These are phyloP conservation scores for Barnettozyma wickerhamii DNA, from an alignment of 805 yeast genomes.

Conservation along the genomic window DNA sequence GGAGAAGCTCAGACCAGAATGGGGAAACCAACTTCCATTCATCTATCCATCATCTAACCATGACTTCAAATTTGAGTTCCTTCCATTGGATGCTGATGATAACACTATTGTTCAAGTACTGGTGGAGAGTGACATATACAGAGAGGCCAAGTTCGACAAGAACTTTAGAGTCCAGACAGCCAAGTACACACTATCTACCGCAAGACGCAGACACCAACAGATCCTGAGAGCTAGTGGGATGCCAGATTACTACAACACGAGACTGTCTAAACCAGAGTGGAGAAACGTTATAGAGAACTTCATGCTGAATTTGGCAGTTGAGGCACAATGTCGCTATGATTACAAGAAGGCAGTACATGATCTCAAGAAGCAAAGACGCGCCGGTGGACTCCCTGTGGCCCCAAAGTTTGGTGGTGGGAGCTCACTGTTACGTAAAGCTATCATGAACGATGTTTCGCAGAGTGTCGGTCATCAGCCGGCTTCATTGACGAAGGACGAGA, in stretches of 20 bases:
- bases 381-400: slow-evolving; percentile 16
- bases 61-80: slow-evolving; percentile 41
- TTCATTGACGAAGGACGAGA: slow-evolving; percentile 48
- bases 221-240: slow-evolving; percentile 25
- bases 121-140: slow-evolving; percentile 58
- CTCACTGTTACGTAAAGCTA: slow-evolving; percentile 30
- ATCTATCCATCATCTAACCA: slow-evolving; percentile 26
- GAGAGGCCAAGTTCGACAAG: slow-evolving; percentile 54
- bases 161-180: slow-evolving; percentile 58
- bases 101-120: slow-evolving; percentile 42
- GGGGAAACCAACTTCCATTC: slow-evolving; percentile 50
- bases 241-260: slow-evolving; percentile 14
- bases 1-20: slow-evolving; percentile 41
- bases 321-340: slow-evolving; percentile 65
- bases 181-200: slow-evolving; percentile 53
- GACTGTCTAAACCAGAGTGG: slow-evolving; percentile 59
- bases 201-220: slow-evolving; percentile 45
- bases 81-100: slow-evolving; percentile 57
- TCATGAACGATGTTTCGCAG: slow-evolving; percentile 24
- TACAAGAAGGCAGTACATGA: slow-evolving; percentile 50
- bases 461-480: slow-evolving; percentile 9
- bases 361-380: slow-evolving; percentile 36
- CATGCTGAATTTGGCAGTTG: slow-evolving; percentile 58
- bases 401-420: slow-evolving; percentile 7
- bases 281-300: slow-evolving; percentile 70